Base-by-base conservation (phyloP, 225 moss, liverwort and hornwort genomes). In the Marchantia paleacea region DNA sequence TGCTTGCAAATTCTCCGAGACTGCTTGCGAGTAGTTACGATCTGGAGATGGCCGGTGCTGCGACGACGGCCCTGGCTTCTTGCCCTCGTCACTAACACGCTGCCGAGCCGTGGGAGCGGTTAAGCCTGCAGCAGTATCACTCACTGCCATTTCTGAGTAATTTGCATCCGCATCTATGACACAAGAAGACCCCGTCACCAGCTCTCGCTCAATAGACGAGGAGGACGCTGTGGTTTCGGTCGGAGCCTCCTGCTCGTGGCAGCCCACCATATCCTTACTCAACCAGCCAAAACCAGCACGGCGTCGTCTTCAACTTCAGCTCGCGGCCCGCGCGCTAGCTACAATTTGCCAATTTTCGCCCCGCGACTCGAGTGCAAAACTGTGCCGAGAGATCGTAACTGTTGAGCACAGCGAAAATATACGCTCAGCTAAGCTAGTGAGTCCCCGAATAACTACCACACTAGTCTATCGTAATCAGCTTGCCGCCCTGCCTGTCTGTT, bases 11-110 rank as follows among this genome's bases (percentile, higher is more conserved):
- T 75, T 52, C 66, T 72, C 75, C 52, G 72, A 64, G 70, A 52
- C 82, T 71, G 76, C 79, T 77, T 80, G 73, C 54, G 87, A 87
- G 82, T 84, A 70, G 87, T 87, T 85, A 87, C 87, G 78, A 81
- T 72, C 65, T 22, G 80, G 82, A 69, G 82, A 80, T 60, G 87
- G 72, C 81, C 69, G 84, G 80, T 77, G 84, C 79, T 75, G 83
- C 71, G 72, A 81, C 79, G 72, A 79, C 81, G 78, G 76, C 80
- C n/a, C 82, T 60, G 80, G 84, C 84, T 87, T 87, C 87, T 87
- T 87, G 87, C 82, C 84, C 80, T 82, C 82, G 55, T 87, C 87
- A 82, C 52, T 79, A 53, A 65, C 78, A 75, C 84, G 82, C 80
- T 70, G 57, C 55, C 77, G 80, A 79, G 48, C 25, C 49, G 50